Evolutionary conservation across 495 filamentous ascomycete genomes (phyloP), one percentile per base, ranked within the genome.

Genomic region (Neurospora tetraspora): DNA sequence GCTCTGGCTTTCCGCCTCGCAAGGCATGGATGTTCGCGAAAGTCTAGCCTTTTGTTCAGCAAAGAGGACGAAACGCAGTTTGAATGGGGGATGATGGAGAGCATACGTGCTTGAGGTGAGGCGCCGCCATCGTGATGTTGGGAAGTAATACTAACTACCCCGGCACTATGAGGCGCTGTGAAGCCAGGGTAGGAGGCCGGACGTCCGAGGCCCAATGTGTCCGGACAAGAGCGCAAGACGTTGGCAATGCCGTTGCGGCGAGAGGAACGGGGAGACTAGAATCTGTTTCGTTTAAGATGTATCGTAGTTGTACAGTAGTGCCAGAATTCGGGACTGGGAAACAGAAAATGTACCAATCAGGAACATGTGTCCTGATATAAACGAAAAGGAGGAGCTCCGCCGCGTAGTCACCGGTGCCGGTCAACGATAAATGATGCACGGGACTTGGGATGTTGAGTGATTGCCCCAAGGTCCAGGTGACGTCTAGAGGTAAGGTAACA

Each of bases 21-120:
- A 87, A 76, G 59, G 81, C 80, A 59, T 86, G 82, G 69, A 86
- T 83, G 69, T 83, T 73, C 36, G 76, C 73, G 68, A 83, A 85
- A 42, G 74, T 45, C 77, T 80, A 72, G 69, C 20, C n/a, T 10
- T 38, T 31, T 37, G 68, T 75, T 77, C 70, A 81, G 71, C 73
- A 80, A 70, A 76, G 71, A 71, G 71, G 73, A 72, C 43, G 39
- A 36, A 40, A 40, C 23, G 69, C 10, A 6, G 23, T 20, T 40
- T 18, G 34, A 16, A 18, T 36, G 42, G 59, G 42, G 20, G 34
- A 74, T 65, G 23, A 65, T 65, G 27, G 53, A 34, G 27, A 34
- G 53, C 79, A 53, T 74, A 80, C 79, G 69, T 80, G 79, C 69
- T 79, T 81, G 20, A 70, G 73, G 20, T 79, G 77, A 20, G 79